These are phyloP conservation scores for Boletus eberwhitei DNA, from an alignment of 768 basidiomycete species.

Conservation along the genomic window DNA sequence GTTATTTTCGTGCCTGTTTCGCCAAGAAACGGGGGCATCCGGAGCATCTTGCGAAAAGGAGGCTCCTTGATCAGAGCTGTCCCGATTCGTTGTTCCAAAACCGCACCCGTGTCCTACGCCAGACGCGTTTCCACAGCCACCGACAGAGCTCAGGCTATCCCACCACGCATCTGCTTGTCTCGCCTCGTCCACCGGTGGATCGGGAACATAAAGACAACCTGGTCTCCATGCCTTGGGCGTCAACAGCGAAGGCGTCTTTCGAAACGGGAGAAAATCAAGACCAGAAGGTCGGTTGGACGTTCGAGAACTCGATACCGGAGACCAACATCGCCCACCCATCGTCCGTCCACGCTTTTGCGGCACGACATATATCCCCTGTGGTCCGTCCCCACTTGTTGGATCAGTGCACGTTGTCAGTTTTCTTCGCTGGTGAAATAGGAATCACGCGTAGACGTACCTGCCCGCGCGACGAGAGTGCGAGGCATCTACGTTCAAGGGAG, in stretches of 20 bases:
- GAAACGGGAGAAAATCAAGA: constrained; percentile 7
- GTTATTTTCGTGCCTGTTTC: constrained; percentile 22
- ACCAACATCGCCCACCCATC: not conserved
- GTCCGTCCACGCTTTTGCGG: constrained; percentile 16
- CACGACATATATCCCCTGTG: constrained; percentile 12
- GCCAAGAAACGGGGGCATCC: constrained; percentile 12
- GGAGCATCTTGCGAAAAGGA: not conserved
- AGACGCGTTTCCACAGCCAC: not conserved
- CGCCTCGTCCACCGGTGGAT: constrained; percentile 11
- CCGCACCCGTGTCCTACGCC: not conserved
- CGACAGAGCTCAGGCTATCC: constrained; percentile 1
- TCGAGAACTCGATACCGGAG: not conserved
- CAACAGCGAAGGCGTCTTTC: constrained; percentile 4
- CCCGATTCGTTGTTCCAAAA: not conserved
- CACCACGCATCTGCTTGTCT: constrained; percentile 6
- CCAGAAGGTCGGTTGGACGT: not conserved
- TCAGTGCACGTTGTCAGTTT: not conserved
- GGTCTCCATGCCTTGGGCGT: constrained; percentile 12
- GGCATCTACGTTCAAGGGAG: not conserved
- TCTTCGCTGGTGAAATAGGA: not conserved
- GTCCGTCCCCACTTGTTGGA: not conserved
- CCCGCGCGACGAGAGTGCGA: not conserved
- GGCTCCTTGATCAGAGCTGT: not conserved
- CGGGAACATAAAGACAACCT: constrained; percentile 10
- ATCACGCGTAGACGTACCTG: not conserved